A percentile compares a stretch with the other conserved stretches of the same genome.
phyloP scores from a whole-genome alignment of 163 green algal genomes.

The Volvox carteri region DNA sequence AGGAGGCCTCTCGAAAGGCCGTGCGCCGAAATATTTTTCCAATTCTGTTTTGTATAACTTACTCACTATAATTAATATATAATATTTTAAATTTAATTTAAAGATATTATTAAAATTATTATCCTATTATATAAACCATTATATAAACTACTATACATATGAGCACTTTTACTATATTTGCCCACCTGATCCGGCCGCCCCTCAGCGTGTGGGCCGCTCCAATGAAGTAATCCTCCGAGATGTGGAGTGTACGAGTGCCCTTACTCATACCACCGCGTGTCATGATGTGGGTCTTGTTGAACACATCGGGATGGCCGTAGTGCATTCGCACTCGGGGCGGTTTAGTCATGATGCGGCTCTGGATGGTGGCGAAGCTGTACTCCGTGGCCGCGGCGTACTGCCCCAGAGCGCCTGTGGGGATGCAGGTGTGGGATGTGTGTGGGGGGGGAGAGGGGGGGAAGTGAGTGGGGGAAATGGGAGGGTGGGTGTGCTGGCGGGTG shows the following conservation, averaged over 20 bases:
- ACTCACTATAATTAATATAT: no score
- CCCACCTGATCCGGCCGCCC: conserved; percentile 81
- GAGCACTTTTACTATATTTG: no score
- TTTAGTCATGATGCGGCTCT: conserved; percentile 78
- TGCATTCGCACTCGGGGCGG: conserved; percentile 78
- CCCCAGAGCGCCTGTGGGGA: conserved; percentile 75
- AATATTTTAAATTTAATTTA: no score
- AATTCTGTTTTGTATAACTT: no score
- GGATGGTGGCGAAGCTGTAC: conserved; percentile 87
- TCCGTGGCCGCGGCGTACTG: conserved; percentile 87
- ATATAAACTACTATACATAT: no score
- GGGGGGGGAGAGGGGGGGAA: neutral
- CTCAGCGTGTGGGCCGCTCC: conserved; percentile 88
- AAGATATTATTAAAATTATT: no score
- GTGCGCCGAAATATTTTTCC: no score
- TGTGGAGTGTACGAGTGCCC: conserved; percentile 79
- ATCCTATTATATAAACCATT: no score
- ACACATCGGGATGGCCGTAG: conserved; percentile 90
- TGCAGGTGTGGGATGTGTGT: neutral
- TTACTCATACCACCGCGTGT: conserved; percentile 73
- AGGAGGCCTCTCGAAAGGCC: no score
- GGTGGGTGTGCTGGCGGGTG: no score
- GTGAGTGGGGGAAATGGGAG: no score
- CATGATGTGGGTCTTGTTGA: conserved; percentile 87
- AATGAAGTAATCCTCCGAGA: conserved; percentile 91